A percentile compares a stretch with the other conserved stretches of the same genome.
phyloP scores from a whole-genome alignment of 2,329 filamentous ascomycete genomes.

The Pseudogymnoascus sp. region DNA sequence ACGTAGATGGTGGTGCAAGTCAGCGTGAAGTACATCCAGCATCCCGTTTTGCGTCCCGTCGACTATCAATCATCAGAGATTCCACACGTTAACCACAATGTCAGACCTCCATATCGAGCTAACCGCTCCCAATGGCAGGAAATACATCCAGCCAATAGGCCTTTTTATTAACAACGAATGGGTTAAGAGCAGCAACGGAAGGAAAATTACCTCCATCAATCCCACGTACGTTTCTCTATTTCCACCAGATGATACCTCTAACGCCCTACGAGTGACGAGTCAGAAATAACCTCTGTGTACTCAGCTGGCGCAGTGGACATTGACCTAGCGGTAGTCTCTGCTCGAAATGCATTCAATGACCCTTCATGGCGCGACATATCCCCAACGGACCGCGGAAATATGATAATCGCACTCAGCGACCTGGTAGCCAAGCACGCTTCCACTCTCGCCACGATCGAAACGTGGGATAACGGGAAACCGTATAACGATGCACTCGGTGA shows the following conservation, averaged over 20 bases:
- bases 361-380: constrained; percentile 60
- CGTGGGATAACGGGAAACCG: constrained; percentile 82
- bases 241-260: not conserved
- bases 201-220: constrained; percentile 61
- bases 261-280: constrained; percentile 44
- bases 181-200: constrained; percentile 55
- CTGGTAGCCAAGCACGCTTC: constrained; percentile 70
- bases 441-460: constrained; percentile 71
- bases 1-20: not conserved
- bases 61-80: not conserved
- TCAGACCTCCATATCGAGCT: constrained; percentile 48
- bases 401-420: constrained; percentile 63
- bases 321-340: constrained; percentile 60
- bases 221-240: constrained; percentile 44
- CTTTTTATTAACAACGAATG: constrained; percentile 81
- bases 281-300: constrained; percentile 61
- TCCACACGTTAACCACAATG: constrained; percentile 20
- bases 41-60: not conserved
- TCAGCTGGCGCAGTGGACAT: constrained; percentile 60
- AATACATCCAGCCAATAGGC: constrained; percentile 63
- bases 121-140: constrained; percentile 65
- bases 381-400: constrained; percentile 56
- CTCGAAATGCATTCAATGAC: constrained; percentile 58
- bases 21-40: not conserved
- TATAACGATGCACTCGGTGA: constrained; percentile 69